Conservation (phyloP, 1,284 basidiomycete genomes). For the Rhodotorula sp. region DNA sequence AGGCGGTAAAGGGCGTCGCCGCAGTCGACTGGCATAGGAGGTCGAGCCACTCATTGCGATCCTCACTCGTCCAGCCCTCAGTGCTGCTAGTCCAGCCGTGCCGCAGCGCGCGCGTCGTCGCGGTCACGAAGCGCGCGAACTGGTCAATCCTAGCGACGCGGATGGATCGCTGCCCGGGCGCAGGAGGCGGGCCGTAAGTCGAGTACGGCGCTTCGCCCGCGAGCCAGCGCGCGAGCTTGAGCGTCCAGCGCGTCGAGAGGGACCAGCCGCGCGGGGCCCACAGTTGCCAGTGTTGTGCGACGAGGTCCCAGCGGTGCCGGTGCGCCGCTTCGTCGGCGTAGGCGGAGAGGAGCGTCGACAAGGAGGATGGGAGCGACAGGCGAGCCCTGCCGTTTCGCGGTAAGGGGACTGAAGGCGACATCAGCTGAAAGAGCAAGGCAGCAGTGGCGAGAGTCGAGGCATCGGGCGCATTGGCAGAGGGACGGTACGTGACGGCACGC, state of each 20-base stretch:
- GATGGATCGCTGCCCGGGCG: neutral
- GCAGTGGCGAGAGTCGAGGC: neutral
- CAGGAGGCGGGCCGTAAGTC: conserved; percentile 1
- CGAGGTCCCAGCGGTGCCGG: conserved; percentile 18
- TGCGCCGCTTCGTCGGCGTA: conserved; percentile 11
- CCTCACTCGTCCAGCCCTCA: conserved; percentile 3
- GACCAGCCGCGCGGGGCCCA: conserved; percentile 63
- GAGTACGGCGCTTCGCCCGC: conserved; percentile 12
- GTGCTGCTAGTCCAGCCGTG: neutral
- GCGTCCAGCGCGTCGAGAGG: neutral
- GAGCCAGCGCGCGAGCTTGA: conserved; percentile 25
- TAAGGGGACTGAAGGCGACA: neutral
- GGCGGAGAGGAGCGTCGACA: neutral
- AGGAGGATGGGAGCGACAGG: neutral
- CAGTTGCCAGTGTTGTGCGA: conserved; percentile 7
- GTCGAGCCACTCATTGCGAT: conserved; percentile 6
- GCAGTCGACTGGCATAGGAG: neutral
- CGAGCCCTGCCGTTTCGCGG: too few species aligned
- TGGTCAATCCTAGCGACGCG: neutral
- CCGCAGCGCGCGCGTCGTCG: neutral
- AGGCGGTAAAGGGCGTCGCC: neutral
- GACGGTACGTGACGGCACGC: neutral
- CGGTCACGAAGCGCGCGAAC: conserved; percentile 2
- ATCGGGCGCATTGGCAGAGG: neutral
- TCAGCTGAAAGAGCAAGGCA: neutral